phyloP scores from a whole-genome alignment of 495 filamentous ascomycete species.

The Podospora fimiseda region DNA sequence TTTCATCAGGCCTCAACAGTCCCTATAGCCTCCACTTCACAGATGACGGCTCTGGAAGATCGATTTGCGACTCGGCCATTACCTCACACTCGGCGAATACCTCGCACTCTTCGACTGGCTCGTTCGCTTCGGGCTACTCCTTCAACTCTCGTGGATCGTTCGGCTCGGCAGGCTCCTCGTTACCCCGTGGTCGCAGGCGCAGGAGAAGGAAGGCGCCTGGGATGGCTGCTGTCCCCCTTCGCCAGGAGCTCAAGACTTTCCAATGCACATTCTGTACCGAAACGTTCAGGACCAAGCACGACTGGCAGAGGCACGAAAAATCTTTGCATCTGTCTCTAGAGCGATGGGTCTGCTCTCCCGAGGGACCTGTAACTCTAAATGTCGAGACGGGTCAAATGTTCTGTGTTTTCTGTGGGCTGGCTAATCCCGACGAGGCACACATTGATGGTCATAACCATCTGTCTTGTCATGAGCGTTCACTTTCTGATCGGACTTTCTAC shows the following conservation, averaged over 20 bases:
- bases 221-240: slow-evolving; percentile 10
- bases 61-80: slow-evolving; percentile 62
- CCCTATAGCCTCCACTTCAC: slow-evolving; percentile 47
- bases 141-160: slow-evolving; percentile 60
- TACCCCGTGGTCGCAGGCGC: slow-evolving; percentile 58
- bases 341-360: slow-evolving; percentile 71
- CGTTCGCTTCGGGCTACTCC: slow-evolving; percentile 69
- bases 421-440: slow-evolving; percentile 54
- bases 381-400: slow-evolving; percentile 43
- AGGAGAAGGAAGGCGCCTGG: slow-evolving; percentile 51
- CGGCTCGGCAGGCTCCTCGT: slow-evolving; percentile 55
- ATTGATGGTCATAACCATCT: slow-evolving; percentile 27
- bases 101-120: slow-evolving; percentile 59
- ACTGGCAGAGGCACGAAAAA: slow-evolving; percentile 81
- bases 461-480: slow-evolving; percentile 39
- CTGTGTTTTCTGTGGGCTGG: slow-evolving; percentile 62
- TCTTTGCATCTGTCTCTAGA: slow-evolving; percentile 71
- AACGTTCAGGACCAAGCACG: slow-evolving; percentile 75
- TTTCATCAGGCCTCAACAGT: slow-evolving; percentile 48
- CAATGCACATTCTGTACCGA: slow-evolving; percentile 83
- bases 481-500: slow-evolving; percentile 66
- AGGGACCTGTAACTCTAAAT: slow-evolving; percentile 50
- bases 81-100: slow-evolving; percentile 58
- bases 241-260: slow-evolving; percentile 49
- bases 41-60: slow-evolving; percentile 64